Base-by-base conservation (phyloP, 2,329 filamentous ascomycete genomes). In the Xylaria sp. region DNA sequence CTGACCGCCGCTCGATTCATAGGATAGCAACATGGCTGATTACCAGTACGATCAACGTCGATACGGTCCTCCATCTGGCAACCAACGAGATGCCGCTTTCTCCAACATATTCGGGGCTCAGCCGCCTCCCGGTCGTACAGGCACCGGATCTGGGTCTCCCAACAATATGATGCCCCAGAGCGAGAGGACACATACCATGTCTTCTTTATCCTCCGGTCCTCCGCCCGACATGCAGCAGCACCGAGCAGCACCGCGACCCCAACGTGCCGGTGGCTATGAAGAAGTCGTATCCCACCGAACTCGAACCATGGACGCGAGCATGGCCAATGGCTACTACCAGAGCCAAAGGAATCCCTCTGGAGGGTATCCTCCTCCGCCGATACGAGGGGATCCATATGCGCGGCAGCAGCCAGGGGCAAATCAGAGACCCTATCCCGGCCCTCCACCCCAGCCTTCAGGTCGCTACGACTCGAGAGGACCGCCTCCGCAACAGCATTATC, bases 21-120 rank as follows among this genome's bases (percentile, higher is more conserved):
- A 75, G 84, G 85, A 76, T 74, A 74, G 76, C 72, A 80, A 81
- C 77, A 90, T 90, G 87, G 85, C 87, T 76, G 87, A 89, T 77
- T 89, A 89, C 75, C 86, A 85, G 71, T 84, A 85, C 76, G 84
- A 85, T 74, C 83, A 87, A 78, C 84, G 85, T 74, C 78, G 85
- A 74, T 86, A 88, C 85, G 85, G 85, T 68, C 78, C 81, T 28
- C 78, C 84, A 64, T 83, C 85, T 72, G 86, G 86, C 78, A 86
- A 85, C 77, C 93, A 96, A 82, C 92, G 96, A 83, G 94, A 99
- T 88, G 93, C 94, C 75, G 96, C 95, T 74, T 99, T 97, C 82
- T 94, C 92, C 74, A 95, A 95, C 83, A 98, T 98, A 79, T 99
- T 98, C 80, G 96, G 95, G 75, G 90, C 90, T 73, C 88, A 93